Base-by-base conservation (phyloP, 441 rosid species). In the Sinapis alba region DNA sequence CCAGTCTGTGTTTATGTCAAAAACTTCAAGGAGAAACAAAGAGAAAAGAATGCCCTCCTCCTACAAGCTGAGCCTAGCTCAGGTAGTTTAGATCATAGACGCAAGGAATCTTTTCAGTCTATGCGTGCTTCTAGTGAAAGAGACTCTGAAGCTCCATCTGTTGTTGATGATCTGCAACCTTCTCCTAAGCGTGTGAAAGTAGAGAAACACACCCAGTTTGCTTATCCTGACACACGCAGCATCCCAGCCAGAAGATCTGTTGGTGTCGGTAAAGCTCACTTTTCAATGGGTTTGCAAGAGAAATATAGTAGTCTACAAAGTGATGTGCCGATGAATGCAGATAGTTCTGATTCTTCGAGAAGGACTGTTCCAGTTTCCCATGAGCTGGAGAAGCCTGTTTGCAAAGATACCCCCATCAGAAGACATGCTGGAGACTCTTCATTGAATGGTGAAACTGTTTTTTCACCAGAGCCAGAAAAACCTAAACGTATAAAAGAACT, bases 1-100 rank as follows among this genome's bases (percentile, higher is more conserved):
- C 98, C 97, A 73, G 99, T 96, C 80, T 96, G 99, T 79, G 80
- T 92, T 81, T 91, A 85, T 69, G 99, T 92, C 27, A 94, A 83
- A 79, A 83, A 72, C 50, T 89, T 58, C 88, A 85, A 80, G 80
- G 76, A 58, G 87, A 87, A 65, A 69, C 78, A 56, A 84, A 81
- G 34, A 57, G 74, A 76, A 51, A 92, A 79, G 84, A 74, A 78
- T 72, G 85, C 84, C 7, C 74, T 75, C 30, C 85, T 79, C 81
- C 73, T 72, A 41, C 85, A 79, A 71, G 68, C 85, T 32, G 81
- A 84, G 74, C 72, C 88, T 59, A 50, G 68, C 54, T 76, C 87
- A 78, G 65, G 81, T 1, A 83, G 76, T 68, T 67, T 79, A 51
- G 66, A 80, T 53, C 62, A 73, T 69, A 82, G 79, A 66, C 66